Evolutionary conservation across 202 grass and related monocot genomes (phyloP), one percentile per base, ranked within the genome.

Genomic region (Setaria viridis): DNA sequence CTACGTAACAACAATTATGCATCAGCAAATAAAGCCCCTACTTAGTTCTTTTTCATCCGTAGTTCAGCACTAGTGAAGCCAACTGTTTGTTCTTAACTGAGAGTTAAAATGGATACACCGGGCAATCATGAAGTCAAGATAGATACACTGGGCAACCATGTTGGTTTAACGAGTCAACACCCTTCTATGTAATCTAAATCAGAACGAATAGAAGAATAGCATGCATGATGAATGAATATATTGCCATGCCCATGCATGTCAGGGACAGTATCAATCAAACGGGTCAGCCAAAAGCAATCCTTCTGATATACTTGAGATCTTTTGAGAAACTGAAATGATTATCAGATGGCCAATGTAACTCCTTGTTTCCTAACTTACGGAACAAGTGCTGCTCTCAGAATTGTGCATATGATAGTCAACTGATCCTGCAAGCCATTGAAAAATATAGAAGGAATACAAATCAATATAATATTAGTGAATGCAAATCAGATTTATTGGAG

Each of bases 211-310:
- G 43, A 55, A 87, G 68, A 85, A 32, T 70, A 80, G 4, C 35
- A 4, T 37, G 4, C 35, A 37, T 4, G 2, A 37, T 37, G 35
- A 37, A 37, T 37, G 35, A 91, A 97, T 85, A 97, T 94, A 81
- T 85, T 91, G 81, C 15, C 84, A 88, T 97, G 84, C 74, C 15
- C 84, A 88, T 97, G 84, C 74, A 89, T 73, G 4, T 37, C 3
- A 37, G 4, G 35, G 35, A 37, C 3, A 37, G 35, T 37, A 37
- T 37, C 35, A 4, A 37, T 37, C 35, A 4, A 37, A 37, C 35
- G 92, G 92, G 33, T 97, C 88, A 62, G 84, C 30, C 57, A 97
- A 73, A 89, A 91, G 86, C 62, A 97, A 84, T 79, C 78, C 86
- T 88, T 97, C 94, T 37, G 35, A 37, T 37, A 37, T 37, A 37